Conservation (phyloP, 1,139 yeast species). For the Saccharomyces hybrid region DNA sequence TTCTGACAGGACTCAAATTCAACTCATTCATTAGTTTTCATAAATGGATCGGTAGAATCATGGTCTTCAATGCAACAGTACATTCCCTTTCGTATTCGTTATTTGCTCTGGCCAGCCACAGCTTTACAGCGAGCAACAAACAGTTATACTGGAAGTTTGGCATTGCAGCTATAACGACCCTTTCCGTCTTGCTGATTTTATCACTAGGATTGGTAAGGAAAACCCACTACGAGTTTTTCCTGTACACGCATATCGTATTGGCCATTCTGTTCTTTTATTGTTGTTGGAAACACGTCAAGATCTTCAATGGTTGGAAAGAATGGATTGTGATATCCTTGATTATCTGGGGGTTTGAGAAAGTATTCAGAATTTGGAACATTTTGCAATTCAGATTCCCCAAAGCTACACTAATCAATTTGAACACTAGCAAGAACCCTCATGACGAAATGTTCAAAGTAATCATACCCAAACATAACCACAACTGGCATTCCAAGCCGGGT, state of each 20-base stretch:
- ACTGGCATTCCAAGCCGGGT: slow-evolving; percentile 32
- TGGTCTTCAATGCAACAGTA: slow-evolving; percentile 32
- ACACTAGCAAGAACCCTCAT: slow-evolving; percentile 35
- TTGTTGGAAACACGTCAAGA: slow-evolving; percentile 50
- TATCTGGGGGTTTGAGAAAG: slow-evolving; percentile 58
- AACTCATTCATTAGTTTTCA: slow-evolving; percentile 55
- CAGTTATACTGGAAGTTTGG: slow-evolving; percentile 43
- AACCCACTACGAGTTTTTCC: slow-evolving; percentile 55
- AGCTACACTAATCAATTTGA: slow-evolving; percentile 35
- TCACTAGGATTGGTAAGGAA: slow-evolving; percentile 48
- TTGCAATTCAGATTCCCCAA: slow-evolving; percentile 38
- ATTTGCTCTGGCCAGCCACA: slow-evolving; percentile 21
- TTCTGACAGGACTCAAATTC: slow-evolving; percentile 57
- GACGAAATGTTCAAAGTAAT: slow-evolving; percentile 34
- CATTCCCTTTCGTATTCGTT: slow-evolving; percentile 44
- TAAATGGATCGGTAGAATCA: slow-evolving; percentile 54
- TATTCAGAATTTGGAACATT: slow-evolving; percentile 45
- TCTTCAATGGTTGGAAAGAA: slow-evolving; percentile 37
- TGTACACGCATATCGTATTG: slow-evolving; percentile 49
- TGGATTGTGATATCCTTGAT: slow-evolving; percentile 48
- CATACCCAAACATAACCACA: slow-evolving; percentile 31
- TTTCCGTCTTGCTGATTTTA: slow-evolving; percentile 29
- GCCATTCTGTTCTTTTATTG: slow-evolving; percentile 52
- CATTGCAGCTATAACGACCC: slow-evolving; percentile 36
- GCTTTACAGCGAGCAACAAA: slow-evolving; percentile 8